Evolutionary conservation across 2,329 filamentous ascomycete species (phyloP).

Genomic region (Diaporthe nobilis): DNA sequence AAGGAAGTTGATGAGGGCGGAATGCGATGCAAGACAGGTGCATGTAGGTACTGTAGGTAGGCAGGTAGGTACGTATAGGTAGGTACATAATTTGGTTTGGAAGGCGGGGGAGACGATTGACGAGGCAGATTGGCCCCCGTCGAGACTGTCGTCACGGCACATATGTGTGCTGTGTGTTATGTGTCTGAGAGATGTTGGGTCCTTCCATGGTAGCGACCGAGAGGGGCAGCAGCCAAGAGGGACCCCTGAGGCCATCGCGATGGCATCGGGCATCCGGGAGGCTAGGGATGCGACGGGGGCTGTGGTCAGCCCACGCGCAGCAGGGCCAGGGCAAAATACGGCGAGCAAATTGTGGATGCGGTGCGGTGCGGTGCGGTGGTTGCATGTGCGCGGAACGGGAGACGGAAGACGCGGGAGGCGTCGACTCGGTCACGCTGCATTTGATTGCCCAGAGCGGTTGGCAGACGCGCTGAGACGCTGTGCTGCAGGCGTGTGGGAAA

Average conservation of each 20-base stretch:
- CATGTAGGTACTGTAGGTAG: neutral
- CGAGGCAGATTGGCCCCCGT: slow-evolving; percentile 3
- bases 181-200: neutral
- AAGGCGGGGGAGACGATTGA: slow-evolving; percentile 14
- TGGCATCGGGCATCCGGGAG: neutral
- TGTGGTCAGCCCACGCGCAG: neutral
- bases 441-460: slow-evolving; percentile 8
- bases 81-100: neutral
- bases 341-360: neutral
- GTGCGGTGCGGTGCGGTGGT: neutral
- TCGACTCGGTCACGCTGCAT: neutral
- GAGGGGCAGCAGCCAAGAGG: slow-evolving; percentile 15
- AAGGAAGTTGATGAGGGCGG: slow-evolving; percentile 2
- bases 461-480: slow-evolving; percentile 13
- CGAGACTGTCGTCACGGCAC: slow-evolving; percentile 16
- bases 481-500: neutral
- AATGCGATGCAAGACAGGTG: slow-evolving; percentile 11
- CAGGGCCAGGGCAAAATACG: neutral
- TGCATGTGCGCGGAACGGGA: slow-evolving; percentile 2
- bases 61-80: too few species aligned
- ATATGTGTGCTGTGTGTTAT: neutral
- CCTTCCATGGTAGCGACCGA: slow-evolving; percentile 8
- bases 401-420: neutral
- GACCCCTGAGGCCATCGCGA: slow-evolving; percentile 14
- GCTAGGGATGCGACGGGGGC: neutral